Base-by-base conservation (phyloP, 768 basidiomycete species). In the Pluteus cervinus region DNA sequence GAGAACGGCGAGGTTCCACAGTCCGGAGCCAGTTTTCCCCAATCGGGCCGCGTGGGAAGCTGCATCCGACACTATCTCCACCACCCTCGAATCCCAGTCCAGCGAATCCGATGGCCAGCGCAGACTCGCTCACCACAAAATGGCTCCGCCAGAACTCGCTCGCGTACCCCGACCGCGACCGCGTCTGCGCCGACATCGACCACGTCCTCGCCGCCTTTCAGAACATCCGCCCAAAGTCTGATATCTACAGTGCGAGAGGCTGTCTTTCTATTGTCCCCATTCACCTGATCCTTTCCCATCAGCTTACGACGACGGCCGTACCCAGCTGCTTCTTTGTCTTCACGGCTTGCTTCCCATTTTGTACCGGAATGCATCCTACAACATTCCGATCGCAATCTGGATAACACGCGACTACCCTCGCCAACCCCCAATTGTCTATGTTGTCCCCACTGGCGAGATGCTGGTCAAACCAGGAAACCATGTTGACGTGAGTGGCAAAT, bases 221-320 rank as follows among this genome's bases (percentile, higher is more conserved):
- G 6, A 61, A 82, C 20, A 68, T 90, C 36, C 68, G 80, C 9
- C 88, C 85, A 35, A 87, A 86, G 57, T 79, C 84, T 2, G 89
- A 88, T 48, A 71, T 85, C 9, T 90, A 89, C 73, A 88, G 72
- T 73, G 44, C 46, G 51, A 72, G 70, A 53, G 26, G 22, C 36
- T 24, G 34, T 15, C 18, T 6, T 33, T 29, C 33, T 32, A 33
- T 12, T 20, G 18, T 30, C 42, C 25, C 41, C 34, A 32, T 30
- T 42, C 32, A 44, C 31, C 36, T 29, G 45, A 33, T 45, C 37
- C 32, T 38, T 24, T 49, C 34, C 40, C 16, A 29, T 32, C 47
- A 96, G 90, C 86, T 0, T 92, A 87, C 63, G 91, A 99, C 58
- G 90, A 96, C 47, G 96, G 96, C 32, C 79, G 94, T 24, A 83